A percentile compares a stretch with the other conserved stretches of the same genome.
Conservation (phyloP, 2,329 filamentous ascomycete species). For the Fusarium nelsonii region DNA sequence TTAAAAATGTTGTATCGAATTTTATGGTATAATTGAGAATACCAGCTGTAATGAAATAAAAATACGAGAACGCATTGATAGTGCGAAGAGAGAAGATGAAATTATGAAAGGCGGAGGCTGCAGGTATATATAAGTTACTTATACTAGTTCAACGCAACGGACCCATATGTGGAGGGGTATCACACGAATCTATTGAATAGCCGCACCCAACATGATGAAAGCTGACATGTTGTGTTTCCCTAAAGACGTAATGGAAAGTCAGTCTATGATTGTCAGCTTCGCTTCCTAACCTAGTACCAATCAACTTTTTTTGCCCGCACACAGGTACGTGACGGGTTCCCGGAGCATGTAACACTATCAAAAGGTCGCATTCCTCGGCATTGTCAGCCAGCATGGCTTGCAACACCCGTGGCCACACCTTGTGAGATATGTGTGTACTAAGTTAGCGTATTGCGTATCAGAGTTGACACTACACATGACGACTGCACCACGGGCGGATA, state of each 20-base stretch:
- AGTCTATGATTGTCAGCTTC: constrained; percentile 42
- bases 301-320: constrained; percentile 37
- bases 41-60: constrained; percentile 7
- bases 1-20: background rate
- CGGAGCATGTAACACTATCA: constrained; percentile 39
- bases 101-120: constrained; percentile 19
- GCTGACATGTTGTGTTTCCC: constrained; percentile 39
- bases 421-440: constrained; percentile 13
- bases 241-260: constrained; percentile 28
- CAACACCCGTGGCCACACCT: constrained; percentile 16
- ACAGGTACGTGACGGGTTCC: constrained; percentile 21
- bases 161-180: constrained; percentile 27
- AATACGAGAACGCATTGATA: constrained; percentile 9
- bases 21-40: background rate
- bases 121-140: constrained; percentile 25
- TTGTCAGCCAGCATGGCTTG: constrained; percentile 28
- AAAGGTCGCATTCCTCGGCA: constrained; percentile 28
- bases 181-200: constrained; percentile 29
- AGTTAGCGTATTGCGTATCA: constrained; percentile 18
- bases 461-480: constrained; percentile 24
- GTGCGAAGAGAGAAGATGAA: constrained; percentile 8
- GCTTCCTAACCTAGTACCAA: constrained; percentile 42
- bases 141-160: constrained; percentile 24
- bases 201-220: constrained; percentile 34
- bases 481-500: constrained; percentile 20